phyloP scores from a whole-genome alignment of 2,329 filamentous ascomycete genomes.

The Cercospora sp. region DNA sequence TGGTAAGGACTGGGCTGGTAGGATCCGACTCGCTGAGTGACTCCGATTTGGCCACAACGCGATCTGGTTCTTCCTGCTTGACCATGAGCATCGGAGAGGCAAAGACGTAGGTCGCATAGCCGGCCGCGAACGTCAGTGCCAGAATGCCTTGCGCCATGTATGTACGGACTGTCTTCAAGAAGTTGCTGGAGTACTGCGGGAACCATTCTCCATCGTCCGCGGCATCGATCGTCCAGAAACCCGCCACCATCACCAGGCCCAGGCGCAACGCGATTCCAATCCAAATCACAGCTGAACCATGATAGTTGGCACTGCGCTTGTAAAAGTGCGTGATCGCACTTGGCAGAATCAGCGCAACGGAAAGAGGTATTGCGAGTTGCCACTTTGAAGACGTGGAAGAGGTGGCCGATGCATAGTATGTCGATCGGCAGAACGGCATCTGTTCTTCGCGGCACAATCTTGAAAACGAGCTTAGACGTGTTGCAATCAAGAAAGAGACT shows the following conservation, averaged over 20 bases:
- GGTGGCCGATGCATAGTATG: slow-evolving; percentile 88
- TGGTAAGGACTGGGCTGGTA: slow-evolving; percentile 41
- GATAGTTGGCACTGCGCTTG: slow-evolving; percentile 77
- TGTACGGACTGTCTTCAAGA: slow-evolving; percentile 72
- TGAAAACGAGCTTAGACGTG: slow-evolving; percentile 79
- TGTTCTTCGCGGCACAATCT: slow-evolving; percentile 96
- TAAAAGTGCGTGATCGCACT: slow-evolving; percentile 78
- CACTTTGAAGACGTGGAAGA: slow-evolving; percentile 91
- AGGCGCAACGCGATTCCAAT: slow-evolving; percentile 76
- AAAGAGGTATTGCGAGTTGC: slow-evolving; percentile 79
- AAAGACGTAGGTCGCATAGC: slow-evolving; percentile 81
- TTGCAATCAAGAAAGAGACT: slow-evolving; percentile 74
- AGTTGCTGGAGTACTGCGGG: slow-evolving; percentile 56
- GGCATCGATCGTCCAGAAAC: slow-evolving; percentile 87
- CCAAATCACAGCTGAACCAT: slow-evolving; percentile 82
- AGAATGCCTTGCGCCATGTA: slow-evolving; percentile 79
- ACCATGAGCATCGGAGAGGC: slow-evolving; percentile 82
- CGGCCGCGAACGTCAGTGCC: slow-evolving; percentile 77
- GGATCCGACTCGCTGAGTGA: slow-evolving; percentile 34
- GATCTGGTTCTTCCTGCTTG: slow-evolving; percentile 43
- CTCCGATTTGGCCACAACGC: slow-evolving; percentile 30
- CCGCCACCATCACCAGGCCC: slow-evolving; percentile 71
- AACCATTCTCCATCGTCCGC: slow-evolving; percentile 86
- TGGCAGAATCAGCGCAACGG: slow-evolving; percentile 71
- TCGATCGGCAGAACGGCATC: slow-evolving; percentile 94